Base-by-base conservation (phyloP, 345 rosid genomes). In the Geranium rotundifolium region DNA sequence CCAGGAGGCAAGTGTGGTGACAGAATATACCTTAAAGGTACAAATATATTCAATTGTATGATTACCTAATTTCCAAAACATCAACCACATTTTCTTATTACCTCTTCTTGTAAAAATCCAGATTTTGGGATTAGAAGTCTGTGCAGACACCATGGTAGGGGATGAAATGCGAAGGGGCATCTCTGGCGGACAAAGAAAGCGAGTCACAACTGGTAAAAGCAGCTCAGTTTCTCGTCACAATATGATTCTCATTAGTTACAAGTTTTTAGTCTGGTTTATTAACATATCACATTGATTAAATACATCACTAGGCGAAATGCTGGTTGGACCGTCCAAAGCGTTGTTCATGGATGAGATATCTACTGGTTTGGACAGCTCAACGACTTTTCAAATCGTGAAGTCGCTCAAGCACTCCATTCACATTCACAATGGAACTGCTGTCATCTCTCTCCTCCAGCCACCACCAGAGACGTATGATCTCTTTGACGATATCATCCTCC, bases 1-100 rank as follows among this genome's bases (percentile, higher is more conserved):
- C 17, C 87, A 82, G 79, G 82, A 85, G 63, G 76, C 89, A 54
- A 85, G 77, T 72, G 75, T 91, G 71, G 81, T 83, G 56, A 85
- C 95, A n/a, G 96, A 88, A 71, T 88, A 86, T 73, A 65, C 78
- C 20, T 75, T 91, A 39, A 91, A 91, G 97, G 97, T 86, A 60
- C 27, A 34, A 62, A 50, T n/a, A 59, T 46, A 56, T 1, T 19
- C 1, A 16, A 58, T 50, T 56, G 59, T 27, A 30, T 60, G 37
- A 16, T 60, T 29, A 29, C 10, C 17, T 27, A 29, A 9, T 27
- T 41, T 56, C 49, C 31, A 14, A 17, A n/a, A 27, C 14, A 16
- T 19, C 13, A 1, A 56, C 58, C 8, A 27, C 27, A 12, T 17
- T 20, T 56, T 17, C 59, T 17, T 17, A 17, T 17, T 56, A 19